These are phyloP conservation scores for Biancaea sappan DNA, from an alignment of 306 rosid genomes.

Conservation along the genomic window DNA sequence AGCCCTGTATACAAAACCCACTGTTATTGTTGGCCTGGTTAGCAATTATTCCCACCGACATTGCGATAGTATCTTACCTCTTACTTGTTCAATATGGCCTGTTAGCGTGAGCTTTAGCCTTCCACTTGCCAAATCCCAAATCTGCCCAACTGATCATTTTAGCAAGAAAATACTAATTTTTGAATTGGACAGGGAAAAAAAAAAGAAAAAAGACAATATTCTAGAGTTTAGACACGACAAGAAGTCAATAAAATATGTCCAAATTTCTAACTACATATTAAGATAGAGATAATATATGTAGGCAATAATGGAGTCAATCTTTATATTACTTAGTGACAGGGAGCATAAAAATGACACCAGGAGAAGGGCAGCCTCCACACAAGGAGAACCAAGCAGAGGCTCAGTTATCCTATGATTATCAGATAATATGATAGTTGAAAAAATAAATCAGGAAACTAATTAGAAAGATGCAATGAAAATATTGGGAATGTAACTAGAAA, in stretches of 20 bases:
- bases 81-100: conserved; percentile 93
- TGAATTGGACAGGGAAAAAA: conserved; percentile 4
- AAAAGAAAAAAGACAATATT: neutral
- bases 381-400: conserved; percentile 2
- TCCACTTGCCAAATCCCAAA: conserved; percentile 97
- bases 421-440: neutral
- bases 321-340: neutral
- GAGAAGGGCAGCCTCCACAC: conserved; percentile 14
- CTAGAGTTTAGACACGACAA: neutral
- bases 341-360: neutral
- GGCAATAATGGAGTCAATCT: conserved; percentile 2
- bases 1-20: conserved; percentile 64
- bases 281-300: neutral
- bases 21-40: conserved; percentile 24
- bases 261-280: neutral
- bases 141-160: conserved; percentile 57
- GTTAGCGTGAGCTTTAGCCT: conserved; percentile 86
- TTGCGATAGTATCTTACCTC: conserved; percentile 61
- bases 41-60: conserved; percentile 17
- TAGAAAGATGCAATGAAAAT: neutral
- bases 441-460: conserved; percentile 5
- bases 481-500: neutral
- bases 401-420: neutral
- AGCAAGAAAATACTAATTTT: conserved; percentile 27
- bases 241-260: conserved; percentile 26